These are phyloP conservation scores for Trichoderma atrobrunneum DNA, from an alignment of 2,329 filamentous ascomycete genomes.

Conservation along the genomic window DNA sequence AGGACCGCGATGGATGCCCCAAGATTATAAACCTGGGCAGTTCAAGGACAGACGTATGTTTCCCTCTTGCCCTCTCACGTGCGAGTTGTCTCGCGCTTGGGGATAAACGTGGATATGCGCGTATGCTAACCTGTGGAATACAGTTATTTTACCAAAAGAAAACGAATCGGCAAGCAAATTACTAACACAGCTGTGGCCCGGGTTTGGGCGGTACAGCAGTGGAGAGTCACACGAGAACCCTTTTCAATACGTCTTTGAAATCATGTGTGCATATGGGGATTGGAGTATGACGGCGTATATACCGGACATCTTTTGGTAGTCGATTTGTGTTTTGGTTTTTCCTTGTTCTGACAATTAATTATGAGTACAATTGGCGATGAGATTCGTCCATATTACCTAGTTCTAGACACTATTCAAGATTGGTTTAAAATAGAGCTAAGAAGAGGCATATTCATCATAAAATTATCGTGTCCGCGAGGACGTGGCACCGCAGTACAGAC, in stretches of 20 bases:
- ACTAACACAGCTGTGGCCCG: constrained; percentile 50
- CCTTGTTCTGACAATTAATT: not conserved
- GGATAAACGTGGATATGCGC: too few species aligned
- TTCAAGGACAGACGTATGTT: constrained; percentile 82
- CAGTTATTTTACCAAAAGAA: constrained; percentile 66
- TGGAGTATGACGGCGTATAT: constrained; percentile 18
- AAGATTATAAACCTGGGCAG: constrained; percentile 99
- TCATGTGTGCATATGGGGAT: not conserved
- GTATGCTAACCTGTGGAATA: constrained; percentile 10
- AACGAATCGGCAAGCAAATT: constrained; percentile 58
- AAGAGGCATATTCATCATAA: constrained; percentile 18
- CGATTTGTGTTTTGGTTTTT: not conserved
- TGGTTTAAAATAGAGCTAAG: not conserved
- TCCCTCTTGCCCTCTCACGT: not conserved
- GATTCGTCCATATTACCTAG: not conserved
- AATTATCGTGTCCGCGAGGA: constrained; percentile 19
- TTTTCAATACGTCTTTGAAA: constrained; percentile 15
- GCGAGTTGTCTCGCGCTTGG: not conserved
- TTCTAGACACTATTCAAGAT: not conserved
- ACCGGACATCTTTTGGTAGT: not conserved
- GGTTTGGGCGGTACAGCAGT: constrained; percentile 40
- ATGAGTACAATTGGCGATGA: not conserved
- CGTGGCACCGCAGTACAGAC: constrained; percentile 1
- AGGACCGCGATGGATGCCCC: constrained; percentile 94
- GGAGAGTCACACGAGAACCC: constrained; percentile 14